These are phyloP conservation scores for Taiozyma sp. DNA, from an alignment of 1,139 yeast species.

Conservation along the genomic window DNA sequence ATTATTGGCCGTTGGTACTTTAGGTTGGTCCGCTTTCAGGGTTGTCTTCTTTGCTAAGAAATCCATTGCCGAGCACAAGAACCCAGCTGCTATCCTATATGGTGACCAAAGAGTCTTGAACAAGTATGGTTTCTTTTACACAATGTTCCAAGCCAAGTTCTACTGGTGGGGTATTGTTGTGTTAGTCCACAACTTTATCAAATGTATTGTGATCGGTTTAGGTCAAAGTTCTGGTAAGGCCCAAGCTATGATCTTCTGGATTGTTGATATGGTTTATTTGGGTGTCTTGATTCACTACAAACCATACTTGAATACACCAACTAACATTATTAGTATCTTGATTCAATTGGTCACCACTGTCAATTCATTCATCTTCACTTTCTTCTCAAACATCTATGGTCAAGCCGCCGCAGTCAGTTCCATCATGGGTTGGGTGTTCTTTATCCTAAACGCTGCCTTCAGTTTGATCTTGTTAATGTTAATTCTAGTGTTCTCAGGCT, in stretches of 20 bases:
- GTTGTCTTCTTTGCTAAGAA: constrained; percentile 49
- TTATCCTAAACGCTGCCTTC: constrained; percentile 72
- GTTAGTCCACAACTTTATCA: constrained; percentile 47
- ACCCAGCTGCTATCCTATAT: constrained; percentile 74
- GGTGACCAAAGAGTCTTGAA: constrained; percentile 61
- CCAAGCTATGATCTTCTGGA: constrained; percentile 59
- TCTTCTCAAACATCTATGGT: constrained; percentile 67
- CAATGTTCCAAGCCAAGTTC: constrained; percentile 71
- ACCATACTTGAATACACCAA: constrained; percentile 70
- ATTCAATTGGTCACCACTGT: constrained; percentile 59
- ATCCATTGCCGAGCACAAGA: constrained; percentile 49
- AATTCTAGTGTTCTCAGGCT: constrained; percentile 50
- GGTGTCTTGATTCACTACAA: constrained; percentile 47
- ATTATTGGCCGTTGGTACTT: constrained; percentile 45
- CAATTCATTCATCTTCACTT: constrained; percentile 68
- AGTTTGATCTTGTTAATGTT: constrained; percentile 57
- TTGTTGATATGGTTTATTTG: constrained; percentile 59
- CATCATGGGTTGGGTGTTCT: constrained; percentile 78
- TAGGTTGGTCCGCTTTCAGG: constrained; percentile 56
- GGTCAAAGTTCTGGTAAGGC: constrained; percentile 68
- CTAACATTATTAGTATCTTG: constrained; percentile 60
- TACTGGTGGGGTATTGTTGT: constrained; percentile 72
- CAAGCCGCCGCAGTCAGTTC: constrained; percentile 64
- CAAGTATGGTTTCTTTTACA: constrained; percentile 73
- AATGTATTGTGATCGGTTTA: constrained; percentile 59